Conservation (phyloP, 768 basidiomycete species). For the Macrocybe gigantea region DNA sequence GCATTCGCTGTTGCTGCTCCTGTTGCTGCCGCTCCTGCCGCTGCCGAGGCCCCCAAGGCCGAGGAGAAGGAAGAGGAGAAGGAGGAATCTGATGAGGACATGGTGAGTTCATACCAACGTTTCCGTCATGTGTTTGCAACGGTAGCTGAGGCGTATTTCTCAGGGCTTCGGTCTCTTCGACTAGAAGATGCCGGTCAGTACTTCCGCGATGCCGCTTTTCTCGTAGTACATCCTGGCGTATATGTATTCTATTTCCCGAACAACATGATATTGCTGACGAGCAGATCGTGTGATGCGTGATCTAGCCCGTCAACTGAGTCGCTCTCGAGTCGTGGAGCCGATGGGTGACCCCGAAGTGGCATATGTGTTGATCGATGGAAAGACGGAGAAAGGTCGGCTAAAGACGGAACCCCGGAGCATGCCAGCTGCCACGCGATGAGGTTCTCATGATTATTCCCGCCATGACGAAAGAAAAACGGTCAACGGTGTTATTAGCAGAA, state of each 20-base stretch:
- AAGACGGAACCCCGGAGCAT: too few relatives aligned
- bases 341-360: too few relatives aligned
- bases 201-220: conserved; percentile 4
- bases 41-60: conserved; percentile 51
- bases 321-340: too few relatives aligned
- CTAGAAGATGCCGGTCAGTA: conserved; percentile 29
- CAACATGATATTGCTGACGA: conserved; percentile 4
- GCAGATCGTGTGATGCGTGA: conserved; percentile 3
- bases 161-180: conserved; percentile 96
- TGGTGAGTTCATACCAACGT: conserved; percentile 45
- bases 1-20: conserved; percentile 88
- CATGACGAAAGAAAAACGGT: too few relatives aligned
- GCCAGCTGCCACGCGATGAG: too few relatives aligned
- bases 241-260: not conserved
- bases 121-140: not conserved
- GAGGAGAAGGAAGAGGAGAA: conserved; percentile 81
- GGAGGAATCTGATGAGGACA: conserved; percentile 84
- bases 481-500: too few relatives aligned
- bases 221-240: not conserved
- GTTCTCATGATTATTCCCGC: too few relatives aligned
- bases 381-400: too few relatives aligned
- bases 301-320: too few relatives aligned
- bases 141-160: not conserved
- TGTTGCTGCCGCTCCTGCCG: conserved; percentile 48
- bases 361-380: too few relatives aligned